Conservation (phyloP, 805 yeast genomes). For the Candida patagonica region DNA sequence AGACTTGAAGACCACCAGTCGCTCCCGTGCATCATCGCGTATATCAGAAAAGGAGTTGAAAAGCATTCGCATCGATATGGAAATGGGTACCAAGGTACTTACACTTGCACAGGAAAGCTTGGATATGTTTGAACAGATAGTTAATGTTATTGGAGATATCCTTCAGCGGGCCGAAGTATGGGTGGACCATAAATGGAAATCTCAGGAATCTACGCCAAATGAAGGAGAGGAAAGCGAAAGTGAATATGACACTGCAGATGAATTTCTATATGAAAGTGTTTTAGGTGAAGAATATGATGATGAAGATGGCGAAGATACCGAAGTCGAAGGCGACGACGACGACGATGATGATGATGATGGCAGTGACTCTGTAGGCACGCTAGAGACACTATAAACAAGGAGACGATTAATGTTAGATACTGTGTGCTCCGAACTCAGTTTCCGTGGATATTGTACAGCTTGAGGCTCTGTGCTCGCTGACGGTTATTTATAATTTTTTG, state of each 20-base stretch:
- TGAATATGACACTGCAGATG: constrained; percentile 3
- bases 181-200: constrained; percentile 33
- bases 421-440: background rate
- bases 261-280: background rate
- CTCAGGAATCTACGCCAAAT: background rate
- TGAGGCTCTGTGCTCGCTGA: constrained; percentile 18
- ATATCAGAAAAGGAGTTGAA: background rate
- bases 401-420: no score
- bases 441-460: constrained; percentile 7
- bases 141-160: constrained; percentile 76
- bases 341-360: constrained; percentile 2
- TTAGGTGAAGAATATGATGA: constrained; percentile 4
- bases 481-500: constrained; percentile 10
- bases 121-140: constrained; percentile 76
- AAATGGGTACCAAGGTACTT: constrained; percentile 58
- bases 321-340: constrained; percentile 1
- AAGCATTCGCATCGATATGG: constrained; percentile 17
- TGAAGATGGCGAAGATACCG: constrained; percentile 5
- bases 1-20: background rate
- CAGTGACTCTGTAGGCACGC: background rate
- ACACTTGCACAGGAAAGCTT: constrained; percentile 82
- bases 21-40: no score
- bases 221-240: background rate
- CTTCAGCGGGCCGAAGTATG: constrained; percentile 79
- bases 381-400: no score